Evolutionary conservation across 768 basidiomycete genomes (phyloP).

Genomic region (Leccinum uliginosum): DNA sequence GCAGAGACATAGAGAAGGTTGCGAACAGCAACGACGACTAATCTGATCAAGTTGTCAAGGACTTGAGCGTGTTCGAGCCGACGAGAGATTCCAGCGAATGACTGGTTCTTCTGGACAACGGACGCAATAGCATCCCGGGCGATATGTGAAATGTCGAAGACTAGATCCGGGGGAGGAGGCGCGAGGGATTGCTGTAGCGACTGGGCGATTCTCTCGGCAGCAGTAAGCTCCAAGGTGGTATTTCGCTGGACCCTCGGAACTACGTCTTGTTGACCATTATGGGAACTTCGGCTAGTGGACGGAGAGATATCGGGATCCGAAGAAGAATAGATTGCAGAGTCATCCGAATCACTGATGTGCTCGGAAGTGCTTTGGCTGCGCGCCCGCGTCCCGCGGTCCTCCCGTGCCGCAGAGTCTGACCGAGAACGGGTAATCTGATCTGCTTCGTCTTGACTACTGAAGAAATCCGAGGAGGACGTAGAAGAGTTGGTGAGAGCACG

Average conservation of each 20-base stretch:
- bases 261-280: slow-evolving; percentile 23
- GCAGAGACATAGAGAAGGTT: slow-evolving; percentile 71
- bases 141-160: slow-evolving; percentile 58
- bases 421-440: slow-evolving; percentile 25
- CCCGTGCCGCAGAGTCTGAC: slow-evolving; percentile 34
- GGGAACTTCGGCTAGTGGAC: slow-evolving; percentile 29
- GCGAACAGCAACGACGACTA: slow-evolving; percentile 68
- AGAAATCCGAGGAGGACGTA: slow-evolving; percentile 29
- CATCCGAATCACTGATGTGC: slow-evolving; percentile 71
- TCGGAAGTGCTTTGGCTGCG: slow-evolving; percentile 32
- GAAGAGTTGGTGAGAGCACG: slow-evolving; percentile 33
- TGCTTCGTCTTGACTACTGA: slow-evolving; percentile 20
- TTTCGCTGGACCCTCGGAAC: slow-evolving; percentile 15
- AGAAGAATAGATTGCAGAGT: slow-evolving; percentile 52
- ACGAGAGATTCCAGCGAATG: slow-evolving; percentile 39
- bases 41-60: slow-evolving; percentile 60
- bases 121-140: slow-evolving; percentile 58
- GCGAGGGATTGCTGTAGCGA: slow-evolving; percentile 57
- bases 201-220: slow-evolving; percentile 64
- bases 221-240: slow-evolving; percentile 46
- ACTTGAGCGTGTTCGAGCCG: slow-evolving; percentile 50
- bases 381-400: slow-evolving; percentile 21
- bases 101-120: slow-evolving; percentile 55
- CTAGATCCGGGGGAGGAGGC: slow-evolving; percentile 52
- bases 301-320: slow-evolving; percentile 31